Conservation (phyloP, 139 green algal species). For the Asterochloris erici region DNA sequence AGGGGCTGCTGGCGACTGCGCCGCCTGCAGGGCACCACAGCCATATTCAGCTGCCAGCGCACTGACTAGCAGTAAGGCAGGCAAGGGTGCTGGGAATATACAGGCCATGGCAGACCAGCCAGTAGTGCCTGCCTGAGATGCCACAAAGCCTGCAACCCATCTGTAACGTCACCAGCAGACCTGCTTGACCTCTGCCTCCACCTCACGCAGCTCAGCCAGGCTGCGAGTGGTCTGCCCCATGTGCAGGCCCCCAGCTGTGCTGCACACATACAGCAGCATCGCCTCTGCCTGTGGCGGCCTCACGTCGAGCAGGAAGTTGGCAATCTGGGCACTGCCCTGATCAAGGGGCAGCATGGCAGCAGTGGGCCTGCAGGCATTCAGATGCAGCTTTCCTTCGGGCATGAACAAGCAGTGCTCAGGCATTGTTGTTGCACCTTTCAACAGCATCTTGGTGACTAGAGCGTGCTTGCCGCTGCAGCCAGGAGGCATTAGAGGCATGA, state of each 20-base stretch:
- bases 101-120: too few relatives aligned
- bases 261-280: constrained; percentile 9
- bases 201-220: neutral
- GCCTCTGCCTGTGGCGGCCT: neutral
- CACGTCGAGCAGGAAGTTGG: neutral
- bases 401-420: neutral
- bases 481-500: neutral
- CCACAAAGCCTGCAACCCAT: too few relatives aligned
- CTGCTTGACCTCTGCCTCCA: constrained; percentile 1
- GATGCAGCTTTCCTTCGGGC: neutral
- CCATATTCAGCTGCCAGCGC: too few relatives aligned
- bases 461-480: neutral
- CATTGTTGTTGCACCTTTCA: neutral
- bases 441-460: neutral
- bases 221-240: neutral
- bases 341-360: neutral
- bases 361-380: neutral
- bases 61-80: too few relatives aligned
- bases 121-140: too few relatives aligned
- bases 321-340: neutral
- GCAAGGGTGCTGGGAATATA: too few relatives aligned
- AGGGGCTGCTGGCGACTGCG: too few relatives aligned
- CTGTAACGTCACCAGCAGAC: too few relatives aligned
- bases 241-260: neutral
- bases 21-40: too few relatives aligned